Evolutionary conservation across 371 early-diverging fungal genomes (phyloP).

Genomic region (Mortierella sp.): DNA sequence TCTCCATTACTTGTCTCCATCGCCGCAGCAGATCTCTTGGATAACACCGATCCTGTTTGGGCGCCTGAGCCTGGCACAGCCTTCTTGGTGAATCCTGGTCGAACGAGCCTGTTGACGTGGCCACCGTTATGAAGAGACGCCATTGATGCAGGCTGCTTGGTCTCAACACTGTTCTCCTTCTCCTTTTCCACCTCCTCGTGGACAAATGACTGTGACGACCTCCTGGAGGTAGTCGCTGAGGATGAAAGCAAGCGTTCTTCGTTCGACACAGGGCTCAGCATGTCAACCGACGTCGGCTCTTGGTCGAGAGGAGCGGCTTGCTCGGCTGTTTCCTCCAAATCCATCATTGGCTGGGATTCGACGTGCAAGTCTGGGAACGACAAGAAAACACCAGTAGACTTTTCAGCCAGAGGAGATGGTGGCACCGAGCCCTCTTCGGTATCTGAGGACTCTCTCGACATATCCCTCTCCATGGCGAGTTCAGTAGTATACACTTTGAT

Average conservation of each 20-base stretch:
- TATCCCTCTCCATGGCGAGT: constrained; percentile 12
- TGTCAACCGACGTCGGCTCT: background rate
- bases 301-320: background rate
- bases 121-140: background rate
- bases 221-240: constrained; percentile 8
- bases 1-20: constrained; percentile 16
- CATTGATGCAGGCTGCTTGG: background rate
- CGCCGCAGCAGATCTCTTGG: constrained; percentile 37
- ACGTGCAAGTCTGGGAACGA: background rate
- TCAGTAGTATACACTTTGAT: constrained; percentile 32
- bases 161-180: constrained; percentile 23
- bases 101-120: background rate
- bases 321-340: background rate
- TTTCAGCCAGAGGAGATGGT: background rate
- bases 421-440: constrained; percentile 9
- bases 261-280: background rate
- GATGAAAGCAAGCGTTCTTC: background rate
- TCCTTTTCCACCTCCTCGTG: constrained; percentile 26
- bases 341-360: constrained; percentile 1
- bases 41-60: constrained; percentile 2
- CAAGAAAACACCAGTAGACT: background rate
- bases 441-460: constrained; percentile 12
- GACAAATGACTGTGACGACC: constrained; percentile 11
- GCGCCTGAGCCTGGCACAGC: background rate
- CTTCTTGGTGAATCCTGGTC: constrained; percentile 22